phyloP scores from a whole-genome alignment of 768 basidiomycete genomes.

The Mycena pura region DNA sequence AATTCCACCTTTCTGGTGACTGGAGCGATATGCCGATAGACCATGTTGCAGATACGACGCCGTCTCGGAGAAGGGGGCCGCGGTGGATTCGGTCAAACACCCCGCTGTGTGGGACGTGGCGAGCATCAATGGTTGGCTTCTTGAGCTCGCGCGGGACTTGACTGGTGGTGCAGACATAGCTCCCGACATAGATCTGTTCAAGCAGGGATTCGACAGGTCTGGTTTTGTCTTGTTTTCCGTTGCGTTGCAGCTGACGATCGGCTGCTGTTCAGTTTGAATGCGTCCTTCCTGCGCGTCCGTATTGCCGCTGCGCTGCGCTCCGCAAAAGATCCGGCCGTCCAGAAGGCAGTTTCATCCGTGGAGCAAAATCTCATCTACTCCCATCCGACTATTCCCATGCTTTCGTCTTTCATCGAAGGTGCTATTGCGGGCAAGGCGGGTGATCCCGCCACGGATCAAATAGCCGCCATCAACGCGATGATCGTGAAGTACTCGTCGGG shows the following conservation, averaged over 20 bases:
- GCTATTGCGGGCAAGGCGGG: neutral
- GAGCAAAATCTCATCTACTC: neutral
- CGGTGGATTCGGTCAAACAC: constrained; percentile 28
- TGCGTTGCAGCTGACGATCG: no score
- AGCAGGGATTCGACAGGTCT: constrained; percentile 45
- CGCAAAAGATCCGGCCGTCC: neutral
- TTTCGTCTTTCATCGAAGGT: constrained; percentile 10
- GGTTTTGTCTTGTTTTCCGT: neutral
- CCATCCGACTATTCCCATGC: neutral
- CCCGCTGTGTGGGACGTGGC: constrained; percentile 21
- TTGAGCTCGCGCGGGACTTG: constrained; percentile 29
- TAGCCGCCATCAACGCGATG: neutral
- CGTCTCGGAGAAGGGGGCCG: constrained; percentile 29
- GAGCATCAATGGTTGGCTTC: constrained; percentile 34
- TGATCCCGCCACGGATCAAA: constrained; percentile 23
- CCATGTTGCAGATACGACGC: constrained; percentile 36
- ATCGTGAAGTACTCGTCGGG: neutral
- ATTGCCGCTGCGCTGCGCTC: neutral
- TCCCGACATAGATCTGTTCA: constrained; percentile 31
- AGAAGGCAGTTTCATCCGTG: neutral
- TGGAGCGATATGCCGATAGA: no score
- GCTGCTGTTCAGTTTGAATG: constrained; percentile 39
- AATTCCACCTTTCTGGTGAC: no score
- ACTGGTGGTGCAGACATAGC: constrained; percentile 1
- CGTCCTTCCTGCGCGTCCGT: constrained; percentile 31